Base-by-base conservation (phyloP, 1,139 yeast genomes). In the Taphrina sp. region DNA sequence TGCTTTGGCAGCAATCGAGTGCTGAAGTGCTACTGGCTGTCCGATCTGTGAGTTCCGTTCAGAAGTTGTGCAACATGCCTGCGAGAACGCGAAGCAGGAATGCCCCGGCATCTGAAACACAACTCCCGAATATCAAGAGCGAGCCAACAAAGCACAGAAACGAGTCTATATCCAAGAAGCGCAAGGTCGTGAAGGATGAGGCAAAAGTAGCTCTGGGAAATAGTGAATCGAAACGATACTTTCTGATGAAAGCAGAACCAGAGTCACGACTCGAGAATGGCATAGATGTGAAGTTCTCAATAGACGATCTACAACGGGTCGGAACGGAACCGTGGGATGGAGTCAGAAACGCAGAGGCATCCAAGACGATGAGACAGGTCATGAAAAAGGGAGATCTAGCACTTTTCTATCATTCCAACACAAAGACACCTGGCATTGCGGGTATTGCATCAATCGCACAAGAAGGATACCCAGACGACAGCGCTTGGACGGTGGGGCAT, bases 161-260 rank as follows among this genome's bases (percentile, higher is more conserved):
- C 29, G 44, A 39, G 35, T 17, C 23, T 23, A 28, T 12, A 19
- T 12, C 37, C 37, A 24, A 37, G n/a, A 34, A 34, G 37, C 10
- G 37, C 16, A 14, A 34, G 10, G 37, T 14, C 12, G 43, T 17
- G 17, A 38, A 12, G 12, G 43, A 20, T 12, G 23, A 16, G n/a
- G n/a, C n/a, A n/a, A 22, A 39, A 14, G 12, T 16, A 20, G 23
- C 14, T 17, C 7, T 7, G 12, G 12, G 7, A 12, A 28, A 28
- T 28, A 28, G 7, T 7, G 31, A 28, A 28, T 8, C 12, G 19
- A 35, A 10, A 4, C 39, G 56, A 29, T 76, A 71, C 61, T 78
- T 82, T 82, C 70, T 78, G 2, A 69, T 78, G 54, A 78, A 78
- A 61, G 76, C 81, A 1, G 82, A 79, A 63, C 82, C 82, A 0